Percentiles rank a stretch among this genome's conserved stretches.
Conservation (phyloP, 2,329 filamentous ascomycete species). For the Neofusicoccum laricinum region DNA sequence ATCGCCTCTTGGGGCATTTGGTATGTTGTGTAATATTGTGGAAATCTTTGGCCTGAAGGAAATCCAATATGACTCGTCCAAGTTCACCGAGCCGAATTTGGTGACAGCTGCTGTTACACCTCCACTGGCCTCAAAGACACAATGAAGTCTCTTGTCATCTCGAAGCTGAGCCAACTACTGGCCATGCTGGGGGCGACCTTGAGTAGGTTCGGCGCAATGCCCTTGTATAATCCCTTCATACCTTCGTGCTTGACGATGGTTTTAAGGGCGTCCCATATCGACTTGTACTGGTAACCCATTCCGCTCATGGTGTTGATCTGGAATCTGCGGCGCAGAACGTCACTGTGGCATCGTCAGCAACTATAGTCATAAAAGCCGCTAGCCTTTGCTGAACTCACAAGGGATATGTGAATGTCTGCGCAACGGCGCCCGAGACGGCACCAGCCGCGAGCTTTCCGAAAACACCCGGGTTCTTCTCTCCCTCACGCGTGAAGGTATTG, state of each 20-base stretch:
- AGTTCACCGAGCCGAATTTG: background rate
- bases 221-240: conserved; percentile 84
- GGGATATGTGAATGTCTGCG: conserved; percentile 96
- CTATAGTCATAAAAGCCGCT: no score
- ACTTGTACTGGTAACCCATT: conserved; percentile 94
- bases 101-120: background rate
- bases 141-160: conserved; percentile 85
- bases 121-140: conserved; percentile 48
- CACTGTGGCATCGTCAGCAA: conserved; percentile 51
- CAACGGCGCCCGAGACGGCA: conserved; percentile 91
- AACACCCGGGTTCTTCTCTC: conserved; percentile 77
- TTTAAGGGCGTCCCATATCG: conserved; percentile 76
- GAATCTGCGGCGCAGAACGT: conserved; percentile 88
- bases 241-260: conserved; percentile 85
- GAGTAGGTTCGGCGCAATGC: conserved; percentile 88
- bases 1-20: background rate
- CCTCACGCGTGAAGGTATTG: conserved; percentile 79
- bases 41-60: background rate
- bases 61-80: background rate
- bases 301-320: conserved; percentile 99
- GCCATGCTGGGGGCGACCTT: conserved; percentile 99
- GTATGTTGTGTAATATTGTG: background rate
- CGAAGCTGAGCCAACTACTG: conserved; percentile 96
- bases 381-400: conserved; percentile 62
- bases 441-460: conserved; percentile 82